Base-by-base conservation (phyloP, 2,329 filamentous ascomycete species). In the Neoarthrinium moseri region DNA sequence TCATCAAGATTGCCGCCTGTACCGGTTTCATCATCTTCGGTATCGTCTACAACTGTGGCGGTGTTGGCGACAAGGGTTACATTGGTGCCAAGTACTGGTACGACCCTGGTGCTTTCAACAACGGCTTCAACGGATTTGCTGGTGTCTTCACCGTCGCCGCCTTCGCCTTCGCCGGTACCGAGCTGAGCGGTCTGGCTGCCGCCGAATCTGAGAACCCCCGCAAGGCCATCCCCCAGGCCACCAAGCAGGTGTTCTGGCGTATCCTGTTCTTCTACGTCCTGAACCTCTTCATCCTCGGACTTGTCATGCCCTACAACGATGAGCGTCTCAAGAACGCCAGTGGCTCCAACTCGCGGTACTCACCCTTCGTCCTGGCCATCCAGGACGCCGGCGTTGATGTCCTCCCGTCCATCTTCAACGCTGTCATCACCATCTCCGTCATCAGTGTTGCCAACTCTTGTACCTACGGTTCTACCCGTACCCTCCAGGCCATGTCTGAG, bases 11-110 rank as follows among this genome's bases (percentile, higher is more conserved):
- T 53, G 56, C 67, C 11, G 78, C 81, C 36, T 75, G 77, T 56
- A 66, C 77, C 8, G 83, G 81, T 5, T 86, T 86, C 61, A 86
- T 86, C 59, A 73, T 87, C 52, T 66, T 85, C 21, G 81, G 77
- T 35, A 81, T 84, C 44, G 63, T 83, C 46, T 74, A 84, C 56
- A 73, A 81, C 59, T 71, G 67, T 44, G 81, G 80, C 34, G 81
- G 77, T 42, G 78, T 77, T 20, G 77, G 78, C 47, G 59, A 73
- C 50, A 65, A 73, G 54, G 75, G 78, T 29, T 82, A 84, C 58
- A 76, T 84, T 35, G 82, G 84, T 13, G 80, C 74, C 17, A 71
- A 72, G 33, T 83, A 79, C 66, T 85, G 81, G 81, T 67, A 74
- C 50, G 65, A 79, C 26, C 77, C 77, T 0, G 78, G 78, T 5